phyloP scores from a whole-genome alignment of 805 yeast species.

The Cyberlindnera veronae region DNA sequence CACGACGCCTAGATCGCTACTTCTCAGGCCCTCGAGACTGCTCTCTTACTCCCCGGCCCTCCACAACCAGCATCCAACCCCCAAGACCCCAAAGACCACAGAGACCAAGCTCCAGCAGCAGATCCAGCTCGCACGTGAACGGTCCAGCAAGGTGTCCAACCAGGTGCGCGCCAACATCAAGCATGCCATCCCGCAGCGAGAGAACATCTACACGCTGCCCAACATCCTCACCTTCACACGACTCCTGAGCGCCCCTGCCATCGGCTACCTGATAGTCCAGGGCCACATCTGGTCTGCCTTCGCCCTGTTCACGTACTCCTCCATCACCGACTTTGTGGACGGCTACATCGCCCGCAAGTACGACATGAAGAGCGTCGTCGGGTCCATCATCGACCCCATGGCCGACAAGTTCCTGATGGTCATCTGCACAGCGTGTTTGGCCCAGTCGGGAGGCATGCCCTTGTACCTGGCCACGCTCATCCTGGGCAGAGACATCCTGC shows the following conservation, averaged over 20 bases:
- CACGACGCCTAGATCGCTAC: too few relatives aligned
- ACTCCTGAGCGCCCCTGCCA: constrained; percentile 75
- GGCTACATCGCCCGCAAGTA: constrained; percentile 85
- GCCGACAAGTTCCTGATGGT: constrained; percentile 94
- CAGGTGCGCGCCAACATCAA: constrained; percentile 31
- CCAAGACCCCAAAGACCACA: too few relatives aligned
- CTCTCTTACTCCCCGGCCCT: too few relatives aligned
- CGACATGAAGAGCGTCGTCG: constrained; percentile 75
- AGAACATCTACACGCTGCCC: constrained; percentile 78
- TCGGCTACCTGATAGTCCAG: constrained; percentile 73
- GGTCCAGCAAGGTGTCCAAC: constrained; percentile 26
- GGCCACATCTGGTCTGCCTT: constrained; percentile 64
- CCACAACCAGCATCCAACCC: too few relatives aligned
- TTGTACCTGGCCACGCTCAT: constrained; percentile 61
- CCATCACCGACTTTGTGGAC: constrained; percentile 88
- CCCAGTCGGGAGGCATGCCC: constrained; percentile 70
- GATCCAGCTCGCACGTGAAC: too few relatives aligned
- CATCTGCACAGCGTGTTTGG: constrained; percentile 73
- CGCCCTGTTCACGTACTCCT: constrained; percentile 74
- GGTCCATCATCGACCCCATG: constrained; percentile 89
- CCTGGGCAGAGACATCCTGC: constrained; percentile 76
- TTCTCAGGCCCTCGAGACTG: too few relatives aligned
- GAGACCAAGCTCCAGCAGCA: too few relatives aligned
- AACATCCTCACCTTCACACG: constrained; percentile 80
- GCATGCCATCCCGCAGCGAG: constrained; percentile 38